phyloP scores from a whole-genome alignment of 2,329 filamentous ascomycete genomes.

The Stemphylium vesicarium region DNA sequence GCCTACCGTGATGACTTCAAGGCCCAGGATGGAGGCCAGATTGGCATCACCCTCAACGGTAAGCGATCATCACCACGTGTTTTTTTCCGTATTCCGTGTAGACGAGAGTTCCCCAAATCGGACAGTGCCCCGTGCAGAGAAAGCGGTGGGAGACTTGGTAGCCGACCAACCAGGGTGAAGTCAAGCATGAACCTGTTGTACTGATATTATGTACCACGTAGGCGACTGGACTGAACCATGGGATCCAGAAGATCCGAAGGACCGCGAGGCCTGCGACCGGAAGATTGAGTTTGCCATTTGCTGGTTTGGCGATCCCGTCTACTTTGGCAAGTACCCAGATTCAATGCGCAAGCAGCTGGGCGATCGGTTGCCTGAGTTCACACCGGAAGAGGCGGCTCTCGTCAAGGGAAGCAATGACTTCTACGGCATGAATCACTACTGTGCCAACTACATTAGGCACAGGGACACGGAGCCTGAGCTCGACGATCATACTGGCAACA shows the following conservation, averaged over 20 bases:
- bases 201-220: slow-evolving; percentile 39
- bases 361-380: slow-evolving; percentile 76
- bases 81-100: slow-evolving; percentile 5
- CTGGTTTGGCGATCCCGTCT: slow-evolving; percentile 89
- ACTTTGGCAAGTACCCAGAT: slow-evolving; percentile 81
- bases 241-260: slow-evolving; percentile 76
- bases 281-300: slow-evolving; percentile 87
- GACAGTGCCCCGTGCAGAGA: too few relatives aligned
- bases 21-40: slow-evolving; percentile 71
- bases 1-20: slow-evolving; percentile 85
- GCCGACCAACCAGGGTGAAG: background rate
- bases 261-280: slow-evolving; percentile 77
- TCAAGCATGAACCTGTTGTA: slow-evolving; percentile 6
- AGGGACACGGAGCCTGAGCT: slow-evolving; percentile 64
- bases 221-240: slow-evolving; percentile 82
- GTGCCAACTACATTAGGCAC: slow-evolving; percentile 84
- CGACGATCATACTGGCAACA: slow-evolving; percentile 76
- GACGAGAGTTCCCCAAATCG: too few relatives aligned
- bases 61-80: slow-evolving; percentile 37
- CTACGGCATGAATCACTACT: slow-evolving; percentile 95
- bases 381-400: slow-evolving; percentile 72
- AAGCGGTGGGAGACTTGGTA: background rate
- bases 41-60: slow-evolving; percentile 88
- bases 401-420: slow-evolving; percentile 89
- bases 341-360: slow-evolving; percentile 85